Percentiles rank a stretch among this genome's conserved stretches.
Conservation (phyloP, 2,329 filamentous ascomycete species). For the Aspergillus uvarum region DNA sequence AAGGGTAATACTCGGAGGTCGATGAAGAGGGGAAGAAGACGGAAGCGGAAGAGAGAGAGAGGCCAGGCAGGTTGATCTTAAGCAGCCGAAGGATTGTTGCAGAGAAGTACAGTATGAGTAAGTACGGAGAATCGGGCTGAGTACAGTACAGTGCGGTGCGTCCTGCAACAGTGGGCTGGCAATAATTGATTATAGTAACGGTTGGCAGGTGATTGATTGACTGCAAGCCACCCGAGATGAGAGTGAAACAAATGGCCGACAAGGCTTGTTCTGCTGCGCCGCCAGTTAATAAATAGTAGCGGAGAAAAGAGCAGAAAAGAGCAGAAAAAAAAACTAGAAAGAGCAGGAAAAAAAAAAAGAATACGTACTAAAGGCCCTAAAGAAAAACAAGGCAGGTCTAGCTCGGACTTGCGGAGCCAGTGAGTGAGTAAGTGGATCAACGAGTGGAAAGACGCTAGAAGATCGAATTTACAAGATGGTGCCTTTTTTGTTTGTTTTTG, state of each 20-base stretch:
- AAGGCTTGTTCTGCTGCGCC: background rate
- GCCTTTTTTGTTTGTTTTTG: too few relatives aligned
- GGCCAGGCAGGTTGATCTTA: background rate
- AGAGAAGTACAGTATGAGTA: background rate
- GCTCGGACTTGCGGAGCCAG: slow-evolving; percentile 3
- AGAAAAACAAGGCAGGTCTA: slow-evolving; percentile 5
- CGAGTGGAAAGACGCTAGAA: background rate
- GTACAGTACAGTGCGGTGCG: too few relatives aligned
- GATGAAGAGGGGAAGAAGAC: background rate
- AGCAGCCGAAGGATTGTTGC: background rate
- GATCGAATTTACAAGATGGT: background rate
- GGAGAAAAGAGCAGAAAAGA: background rate
- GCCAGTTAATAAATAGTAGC: background rate
- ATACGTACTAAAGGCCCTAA: background rate
- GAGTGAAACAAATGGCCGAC: background rate
- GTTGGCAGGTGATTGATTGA: background rate
- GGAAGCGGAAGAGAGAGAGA: background rate
- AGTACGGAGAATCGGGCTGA: too few relatives aligned
- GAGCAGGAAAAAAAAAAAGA: background rate
- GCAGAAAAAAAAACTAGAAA: background rate
- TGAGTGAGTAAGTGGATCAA: background rate
- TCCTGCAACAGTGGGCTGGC: background rate
- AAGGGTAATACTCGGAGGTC: background rate
- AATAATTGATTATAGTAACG: background rate
- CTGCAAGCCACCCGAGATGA: background rate